Base-by-base conservation (phyloP, 2,329 filamentous ascomycete species). In the Epichloe aotearoae region DNA sequence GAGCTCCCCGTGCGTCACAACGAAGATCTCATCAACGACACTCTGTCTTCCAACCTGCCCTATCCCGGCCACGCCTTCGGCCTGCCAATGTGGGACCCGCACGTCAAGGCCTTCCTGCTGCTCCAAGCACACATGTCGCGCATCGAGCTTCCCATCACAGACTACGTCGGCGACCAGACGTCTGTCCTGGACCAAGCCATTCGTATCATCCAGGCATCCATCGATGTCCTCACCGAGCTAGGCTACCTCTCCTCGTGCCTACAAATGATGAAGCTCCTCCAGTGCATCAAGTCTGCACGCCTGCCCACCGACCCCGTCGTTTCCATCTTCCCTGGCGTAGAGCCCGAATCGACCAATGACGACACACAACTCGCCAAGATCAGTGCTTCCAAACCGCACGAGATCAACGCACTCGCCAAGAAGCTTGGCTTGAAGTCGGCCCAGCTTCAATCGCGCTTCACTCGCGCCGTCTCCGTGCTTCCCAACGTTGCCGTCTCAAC, bases 1-100 rank as follows among this genome's bases (percentile, higher is more conserved):
- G 94, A 98, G 69, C 81, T 98, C 0, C 93, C 93, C 0, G 93
- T 98, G 23, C 88, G 93, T 5, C 93, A 98, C 70, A 98, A 98
- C 63, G 93, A 98, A 69, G 94, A 98, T 63, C 80, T 98, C 43
- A 89, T 98, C 73, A 98, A 98, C 64, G 86, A 80, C 4, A 88
- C 96, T 58, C 75, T 98, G 3, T 88, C 89, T 6, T 80, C 82
- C 52, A 88, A 89, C 55, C 72, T 98, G 1, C 87, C 89, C 0
- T 75, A 79, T 53, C 69, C 75, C 0, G 77, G 73, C 5, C 69
- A 69, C 17, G 66, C 69, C 4, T 80, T 93, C 49, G 83, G 82
- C 10, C 71, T 96, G 40, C 91, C 91, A 1, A 86, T 98, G 83
- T 98, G 93, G 93, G 93, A 98, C 70, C 93, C 93, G 0, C 93